Evolutionary conservation across 176 grass and related monocot genomes (phyloP).

Genomic region (Puccinellia tenuiflora): DNA sequence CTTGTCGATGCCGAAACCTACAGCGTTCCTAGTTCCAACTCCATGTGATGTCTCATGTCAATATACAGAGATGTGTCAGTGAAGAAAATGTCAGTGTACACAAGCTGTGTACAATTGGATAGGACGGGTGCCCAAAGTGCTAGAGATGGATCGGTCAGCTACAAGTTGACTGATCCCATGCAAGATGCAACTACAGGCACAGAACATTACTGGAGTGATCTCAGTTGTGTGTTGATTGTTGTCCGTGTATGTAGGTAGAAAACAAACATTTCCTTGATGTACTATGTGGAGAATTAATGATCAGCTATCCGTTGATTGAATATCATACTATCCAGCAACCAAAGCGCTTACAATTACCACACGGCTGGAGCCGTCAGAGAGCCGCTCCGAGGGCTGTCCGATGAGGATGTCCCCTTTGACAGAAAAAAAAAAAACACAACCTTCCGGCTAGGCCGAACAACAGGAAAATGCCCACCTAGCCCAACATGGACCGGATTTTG

Average conservation of each 20-base stretch:
- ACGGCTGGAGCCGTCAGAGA: no score
- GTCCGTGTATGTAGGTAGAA: neutral
- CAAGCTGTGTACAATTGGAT: neutral
- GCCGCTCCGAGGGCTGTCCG: no score
- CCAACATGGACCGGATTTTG: no score
- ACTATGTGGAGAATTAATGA: neutral
- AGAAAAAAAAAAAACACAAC: no score
- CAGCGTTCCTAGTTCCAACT: neutral
- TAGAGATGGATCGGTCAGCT: neutral
- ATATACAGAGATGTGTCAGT: neutral
- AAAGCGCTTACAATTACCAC: no score
- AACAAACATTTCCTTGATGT: neutral
- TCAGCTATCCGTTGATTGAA: no score
- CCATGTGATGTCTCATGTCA: neutral
- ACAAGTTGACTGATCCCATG: neutral
- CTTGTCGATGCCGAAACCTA: constrained; percentile 39
- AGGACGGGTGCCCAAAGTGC: neutral
- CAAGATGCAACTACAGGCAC: neutral
- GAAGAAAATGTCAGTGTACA: no score
- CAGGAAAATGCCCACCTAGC: no score
- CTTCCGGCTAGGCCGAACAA: no score
- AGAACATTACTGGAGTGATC: neutral
- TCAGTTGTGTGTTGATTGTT: constrained; percentile 19
- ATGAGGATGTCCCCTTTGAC: no score
- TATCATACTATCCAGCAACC: no score